These are phyloP conservation scores for Cichorium intybus DNA, from an alignment of 140 eudicot genomes.

Conservation along the genomic window DNA sequence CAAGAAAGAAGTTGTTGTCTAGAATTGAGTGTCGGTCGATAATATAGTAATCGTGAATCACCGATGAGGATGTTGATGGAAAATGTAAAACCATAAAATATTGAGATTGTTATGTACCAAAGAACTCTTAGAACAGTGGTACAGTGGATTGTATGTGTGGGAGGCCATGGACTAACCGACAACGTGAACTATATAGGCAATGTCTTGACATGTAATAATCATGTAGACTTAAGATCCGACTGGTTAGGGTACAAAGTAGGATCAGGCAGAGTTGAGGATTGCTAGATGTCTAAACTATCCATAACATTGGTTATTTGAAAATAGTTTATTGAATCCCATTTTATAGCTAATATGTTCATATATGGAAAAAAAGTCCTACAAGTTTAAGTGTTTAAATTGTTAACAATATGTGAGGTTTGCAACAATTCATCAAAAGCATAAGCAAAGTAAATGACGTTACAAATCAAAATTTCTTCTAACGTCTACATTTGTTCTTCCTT, in stretches of 20 bases:
- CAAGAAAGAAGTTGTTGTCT: background rate
- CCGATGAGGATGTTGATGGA: background rate
- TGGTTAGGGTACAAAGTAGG: background rate
- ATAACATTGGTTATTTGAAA: no score
- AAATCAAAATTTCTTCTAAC: no score
- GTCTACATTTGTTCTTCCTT: no score
- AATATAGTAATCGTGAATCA: background rate
- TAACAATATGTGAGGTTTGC: no score
- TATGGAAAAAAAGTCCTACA: no score
- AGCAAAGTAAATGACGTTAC: no score
- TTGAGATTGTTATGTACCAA: background rate
- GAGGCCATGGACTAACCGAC: slow-evolving; percentile 4
- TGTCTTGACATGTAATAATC: background rate
- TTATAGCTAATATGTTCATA: no score
- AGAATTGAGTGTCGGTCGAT: slow-evolving; percentile 12
- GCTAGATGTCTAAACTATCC: no score
- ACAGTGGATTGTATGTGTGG: background rate
- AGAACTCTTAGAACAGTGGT: slow-evolving; percentile 6
- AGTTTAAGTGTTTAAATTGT: no score
- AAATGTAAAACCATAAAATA: slow-evolving; percentile 11
- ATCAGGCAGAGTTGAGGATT: background rate
- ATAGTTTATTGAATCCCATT: no score
- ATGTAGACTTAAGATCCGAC: slow-evolving; percentile 15
- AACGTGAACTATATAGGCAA: slow-evolving; percentile 5
- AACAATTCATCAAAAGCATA: no score